Evolutionary conservation across 805 yeast species (phyloP), one percentile per base, ranked within the genome.

Genomic region (Nakazawaea molendinolei): DNA sequence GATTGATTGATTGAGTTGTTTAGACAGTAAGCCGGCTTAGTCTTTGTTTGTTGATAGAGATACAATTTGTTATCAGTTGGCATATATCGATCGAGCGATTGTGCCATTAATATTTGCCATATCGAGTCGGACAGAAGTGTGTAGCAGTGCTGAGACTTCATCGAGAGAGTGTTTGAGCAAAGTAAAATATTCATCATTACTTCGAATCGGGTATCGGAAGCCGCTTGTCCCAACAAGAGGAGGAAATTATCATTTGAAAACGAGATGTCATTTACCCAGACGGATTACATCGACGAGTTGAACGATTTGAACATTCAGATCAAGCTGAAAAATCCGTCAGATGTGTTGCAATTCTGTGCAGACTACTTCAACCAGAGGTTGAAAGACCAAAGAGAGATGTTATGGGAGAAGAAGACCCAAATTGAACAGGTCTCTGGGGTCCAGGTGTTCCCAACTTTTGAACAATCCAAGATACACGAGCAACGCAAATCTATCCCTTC

Each of bases 301-400:
- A 70, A 71, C 47, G 74, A 67, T 43, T 75, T 81, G 52, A 79
- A 77, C 54, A 70, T 66, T 50, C 82, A 77, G 50, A 54, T 74
- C 35, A 61, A 62, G 31, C 53, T 55, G 29, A 63, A 67, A 33
- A 72, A 78, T 47, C 94, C 95, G 1, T 51, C 63, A 10, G 90
- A 83, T 50, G 62, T 83, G 9, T 54, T 84, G 40, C 87, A 83
- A 51, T 84, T 82, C 59, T 79, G 89, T 49, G 80, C 84, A 38
- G 72, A 77, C 56, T 80, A 79, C 56, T 84, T 84, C 62, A 72
- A 71, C 50, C 55, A 65, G 33, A 72, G 79, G 41, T 60, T 83
- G 41, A 78, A 76, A 45, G 67, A 69, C 21, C 84, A 79, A 50
- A 67, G 84, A 51, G 50, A 63, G 20, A 66, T 64, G 25, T 57